Percentiles rank a stretch among this genome's conserved stretches.
These are phyloP conservation scores for Ochetophila trinervis DNA, from an alignment of 306 rosid species.

Conservation along the genomic window DNA sequence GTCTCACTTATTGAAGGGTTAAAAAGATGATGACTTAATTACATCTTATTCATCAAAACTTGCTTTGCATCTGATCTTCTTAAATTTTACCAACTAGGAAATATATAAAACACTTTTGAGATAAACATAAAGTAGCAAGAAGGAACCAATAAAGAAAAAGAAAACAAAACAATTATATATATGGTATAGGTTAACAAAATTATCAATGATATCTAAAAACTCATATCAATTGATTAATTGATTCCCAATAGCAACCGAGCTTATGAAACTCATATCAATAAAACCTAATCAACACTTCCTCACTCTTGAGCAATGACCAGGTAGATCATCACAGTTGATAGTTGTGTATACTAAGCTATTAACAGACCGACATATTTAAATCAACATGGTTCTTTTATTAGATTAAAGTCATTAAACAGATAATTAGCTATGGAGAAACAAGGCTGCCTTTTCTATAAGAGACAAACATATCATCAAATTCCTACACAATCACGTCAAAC, in stretches of 20 bases:
- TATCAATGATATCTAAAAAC: slow-evolving; percentile 12
- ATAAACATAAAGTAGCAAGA: slow-evolving; percentile 14
- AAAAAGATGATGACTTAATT: slow-evolving; percentile 16
- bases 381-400: no score
- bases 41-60: slow-evolving; percentile 13
- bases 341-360: no score
- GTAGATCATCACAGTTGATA: no score
- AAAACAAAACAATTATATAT: slow-evolving; percentile 9
- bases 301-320: no score
- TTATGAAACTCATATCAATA: no score
- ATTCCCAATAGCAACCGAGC: no score
- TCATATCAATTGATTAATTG: not conserved
- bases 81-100: slow-evolving; percentile 10
- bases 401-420: no score
- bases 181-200: slow-evolving; percentile 12
- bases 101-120: not conserved
- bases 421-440: not conserved
- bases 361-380: no score
- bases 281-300: no score
- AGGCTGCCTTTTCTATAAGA: not conserved
- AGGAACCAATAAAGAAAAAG: slow-evolving; percentile 15
- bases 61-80: slow-evolving; percentile 15
- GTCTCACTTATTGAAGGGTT: not conserved
- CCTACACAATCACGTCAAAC: not conserved
- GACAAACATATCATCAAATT: not conserved